Evolutionary conservation across 2,329 filamentous ascomycete species (phyloP).

Genomic region (Cercospora canescens): DNA sequence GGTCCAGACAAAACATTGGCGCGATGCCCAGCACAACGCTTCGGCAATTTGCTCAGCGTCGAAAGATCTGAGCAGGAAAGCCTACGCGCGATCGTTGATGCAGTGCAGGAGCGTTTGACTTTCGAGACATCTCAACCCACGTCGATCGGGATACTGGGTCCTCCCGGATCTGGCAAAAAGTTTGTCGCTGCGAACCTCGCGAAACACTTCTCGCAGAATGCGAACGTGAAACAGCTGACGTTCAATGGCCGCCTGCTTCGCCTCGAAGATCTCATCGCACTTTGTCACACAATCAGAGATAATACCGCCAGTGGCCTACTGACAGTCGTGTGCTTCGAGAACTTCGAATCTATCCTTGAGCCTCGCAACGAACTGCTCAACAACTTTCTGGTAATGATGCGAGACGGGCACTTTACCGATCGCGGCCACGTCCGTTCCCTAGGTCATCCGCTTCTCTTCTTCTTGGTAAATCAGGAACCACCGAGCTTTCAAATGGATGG

Average conservation of each 20-base stretch:
- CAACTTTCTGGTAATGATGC: conserved; percentile 33
- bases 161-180: conserved; percentile 36
- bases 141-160: conserved; percentile 34
- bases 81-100: conserved; percentile 32
- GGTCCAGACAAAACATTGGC: conserved; percentile 35
- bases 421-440: conserved; percentile 29
- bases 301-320: conserved; percentile 28
- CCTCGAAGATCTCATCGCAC: conserved; percentile 29
- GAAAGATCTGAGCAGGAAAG: conserved; percentile 36
- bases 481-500: conserved; percentile 22
- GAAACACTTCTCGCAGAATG: conserved; percentile 27
- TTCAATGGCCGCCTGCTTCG: conserved; percentile 34
- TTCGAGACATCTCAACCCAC: conserved; percentile 28
- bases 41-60: conserved; percentile 32
- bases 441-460: conserved; percentile 34
- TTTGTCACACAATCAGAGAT: conserved; percentile 35
- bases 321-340: conserved; percentile 34
- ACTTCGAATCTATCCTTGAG: conserved; percentile 34
- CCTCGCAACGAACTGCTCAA: conserved; percentile 29
- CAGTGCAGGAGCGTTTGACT: conserved; percentile 31
- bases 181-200: conserved; percentile 34
- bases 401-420: conserved; percentile 34
- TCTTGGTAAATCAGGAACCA: conserved; percentile 35
- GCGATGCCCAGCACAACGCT: conserved; percentile 31
- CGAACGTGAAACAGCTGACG: conserved; percentile 26